Evolutionary conservation across 2,329 filamentous ascomycete genomes (phyloP).

Genomic region (Amesomyces nigricolor): DNA sequence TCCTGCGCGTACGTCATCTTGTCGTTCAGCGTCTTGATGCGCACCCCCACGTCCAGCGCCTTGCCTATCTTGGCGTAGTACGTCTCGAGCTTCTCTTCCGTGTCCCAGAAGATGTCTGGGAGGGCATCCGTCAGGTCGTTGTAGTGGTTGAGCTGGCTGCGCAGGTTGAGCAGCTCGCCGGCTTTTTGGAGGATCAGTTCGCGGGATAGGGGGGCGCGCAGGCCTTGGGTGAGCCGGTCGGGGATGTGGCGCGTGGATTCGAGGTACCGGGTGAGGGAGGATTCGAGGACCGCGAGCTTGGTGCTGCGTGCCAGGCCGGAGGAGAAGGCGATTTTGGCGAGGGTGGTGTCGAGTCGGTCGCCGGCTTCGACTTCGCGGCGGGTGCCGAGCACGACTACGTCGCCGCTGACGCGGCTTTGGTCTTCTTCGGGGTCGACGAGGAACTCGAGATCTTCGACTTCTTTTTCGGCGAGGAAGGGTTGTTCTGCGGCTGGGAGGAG

Average conservation of each 20-base stretch:
- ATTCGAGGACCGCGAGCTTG: constrained; percentile 88
- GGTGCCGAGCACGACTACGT: constrained; percentile 84
- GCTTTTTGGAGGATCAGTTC: constrained; percentile 88
- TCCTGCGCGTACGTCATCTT: constrained; percentile 98
- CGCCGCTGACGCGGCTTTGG: constrained; percentile 72
- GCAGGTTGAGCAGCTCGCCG: constrained; percentile 80
- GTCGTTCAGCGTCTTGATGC: constrained; percentile 88
- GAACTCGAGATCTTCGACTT: constrained; percentile 88
- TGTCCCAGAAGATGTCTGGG: constrained; percentile 97
- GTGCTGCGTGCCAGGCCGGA: constrained; percentile 88
- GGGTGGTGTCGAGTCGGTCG: constrained; percentile 53
- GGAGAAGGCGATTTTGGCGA: constrained; percentile 95
- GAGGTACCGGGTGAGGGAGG: constrained; percentile 75
- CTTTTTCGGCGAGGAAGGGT: constrained; percentile 63
- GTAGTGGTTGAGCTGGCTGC: constrained; percentile 92
- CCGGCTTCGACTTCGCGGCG: constrained; percentile 47
- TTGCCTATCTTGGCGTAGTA: constrained; percentile 94
- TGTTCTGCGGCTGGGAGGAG: constrained; percentile 71
- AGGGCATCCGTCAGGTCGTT: constrained; percentile 92
- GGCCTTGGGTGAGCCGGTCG: constrained; percentile 63
- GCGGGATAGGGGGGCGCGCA: constrained; percentile 51
- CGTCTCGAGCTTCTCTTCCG: constrained; percentile 80
- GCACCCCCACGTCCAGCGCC: constrained; percentile 82
- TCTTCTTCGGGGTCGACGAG: constrained; percentile 67
- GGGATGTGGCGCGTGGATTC: constrained; percentile 80